Conservation (phyloP, 495 filamentous ascomycete species). For the Daldinia concentrica region DNA sequence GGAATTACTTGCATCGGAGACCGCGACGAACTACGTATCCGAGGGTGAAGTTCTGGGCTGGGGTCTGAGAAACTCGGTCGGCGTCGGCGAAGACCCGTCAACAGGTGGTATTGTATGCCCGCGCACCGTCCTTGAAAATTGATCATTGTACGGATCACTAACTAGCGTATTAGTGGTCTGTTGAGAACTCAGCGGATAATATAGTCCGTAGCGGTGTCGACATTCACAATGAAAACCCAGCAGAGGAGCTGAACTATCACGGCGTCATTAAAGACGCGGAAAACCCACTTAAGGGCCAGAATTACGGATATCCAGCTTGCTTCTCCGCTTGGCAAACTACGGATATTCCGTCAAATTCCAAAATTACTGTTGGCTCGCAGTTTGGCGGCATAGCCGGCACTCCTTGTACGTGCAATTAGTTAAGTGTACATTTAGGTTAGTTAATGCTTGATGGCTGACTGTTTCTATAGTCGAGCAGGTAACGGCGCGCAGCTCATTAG, state of each 20-base stretch:
- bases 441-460: neutral
- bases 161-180: conserved; percentile 57
- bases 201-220: conserved; percentile 62
- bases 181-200: conserved; percentile 74
- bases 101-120: conserved; percentile 59
- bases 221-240: conserved; percentile 72
- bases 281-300: conserved; percentile 52
- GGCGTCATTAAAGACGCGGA: conserved; percentile 63
- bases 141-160: conserved; percentile 21
- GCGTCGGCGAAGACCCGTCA: conserved; percentile 66
- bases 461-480: conserved; percentile 31
- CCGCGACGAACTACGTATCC: conserved; percentile 54
- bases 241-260: conserved; percentile 74
- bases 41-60: conserved; percentile 67
- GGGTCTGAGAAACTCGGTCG: conserved; percentile 74
- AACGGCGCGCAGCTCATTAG: conserved; percentile 12
- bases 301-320: conserved; percentile 72
- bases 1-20: conserved; percentile 41
- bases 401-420: conserved; percentile 32
- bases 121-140: neutral
- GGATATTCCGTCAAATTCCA: conserved; percentile 60
- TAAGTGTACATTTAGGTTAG: neutral
- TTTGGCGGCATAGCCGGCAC: conserved; percentile 49
- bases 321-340: conserved; percentile 66
- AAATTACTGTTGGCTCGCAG: conserved; percentile 59